These are phyloP conservation scores for Rhododendron mucronatum DNA, from an alignment of 148 eudicot genomes.

Conservation along the genomic window DNA sequence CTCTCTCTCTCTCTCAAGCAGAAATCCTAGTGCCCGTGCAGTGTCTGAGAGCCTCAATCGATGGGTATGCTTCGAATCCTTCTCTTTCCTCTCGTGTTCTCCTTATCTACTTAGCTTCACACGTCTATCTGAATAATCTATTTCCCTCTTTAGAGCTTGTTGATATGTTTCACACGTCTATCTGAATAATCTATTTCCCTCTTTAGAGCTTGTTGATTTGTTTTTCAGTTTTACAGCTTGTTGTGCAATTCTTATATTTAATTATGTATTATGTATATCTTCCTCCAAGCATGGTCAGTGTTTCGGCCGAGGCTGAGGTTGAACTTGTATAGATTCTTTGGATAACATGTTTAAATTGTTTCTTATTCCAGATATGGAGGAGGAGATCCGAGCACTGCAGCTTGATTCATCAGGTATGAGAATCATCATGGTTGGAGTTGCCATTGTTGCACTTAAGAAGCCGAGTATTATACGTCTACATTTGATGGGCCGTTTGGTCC, in stretches of 20 bases:
- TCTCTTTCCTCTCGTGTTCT: background rate
- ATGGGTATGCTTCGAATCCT: background rate
- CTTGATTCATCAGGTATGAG: slow-evolving; percentile 78
- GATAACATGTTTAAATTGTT: background rate
- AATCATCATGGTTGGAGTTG: background rate
- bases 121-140: background rate
- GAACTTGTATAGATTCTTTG: background rate
- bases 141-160: background rate
- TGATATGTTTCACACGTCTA: background rate
- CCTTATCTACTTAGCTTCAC: background rate
- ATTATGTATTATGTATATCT: background rate
- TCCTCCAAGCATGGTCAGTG: background rate
- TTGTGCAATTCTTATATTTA: background rate
- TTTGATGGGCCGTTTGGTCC: background rate
- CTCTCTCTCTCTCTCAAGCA: background rate
- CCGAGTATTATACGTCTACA: background rate
- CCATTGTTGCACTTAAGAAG: background rate
- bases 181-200: background rate
- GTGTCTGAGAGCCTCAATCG: background rate
- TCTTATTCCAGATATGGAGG: slow-evolving; percentile 50
- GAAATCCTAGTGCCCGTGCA: background rate
- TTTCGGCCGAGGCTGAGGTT: background rate
- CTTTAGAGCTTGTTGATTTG: background rate
- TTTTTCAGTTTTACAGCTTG: background rate
- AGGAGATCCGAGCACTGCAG: slow-evolving; percentile 78